phyloP scores from a whole-genome alignment of 441 rosid species.

The Gossypium schwendimanii region DNA sequence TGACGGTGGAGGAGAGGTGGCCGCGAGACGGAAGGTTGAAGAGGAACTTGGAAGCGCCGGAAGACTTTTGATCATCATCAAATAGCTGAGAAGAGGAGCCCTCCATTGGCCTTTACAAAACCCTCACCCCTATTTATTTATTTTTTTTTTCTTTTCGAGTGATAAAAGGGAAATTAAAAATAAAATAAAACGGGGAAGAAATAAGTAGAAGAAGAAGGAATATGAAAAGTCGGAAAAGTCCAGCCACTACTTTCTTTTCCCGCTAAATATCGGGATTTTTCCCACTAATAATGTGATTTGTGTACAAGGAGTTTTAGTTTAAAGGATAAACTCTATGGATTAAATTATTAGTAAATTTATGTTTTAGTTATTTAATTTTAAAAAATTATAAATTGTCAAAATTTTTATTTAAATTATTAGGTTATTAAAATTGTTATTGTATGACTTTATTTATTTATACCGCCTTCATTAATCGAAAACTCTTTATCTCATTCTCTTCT shows the following conservation, averaged over 20 bases:
- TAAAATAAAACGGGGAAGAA: background rate
- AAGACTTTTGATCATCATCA: slow-evolving; percentile 28
- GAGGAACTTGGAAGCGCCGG: slow-evolving; percentile 51
- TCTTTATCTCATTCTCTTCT: rapidly evolving
- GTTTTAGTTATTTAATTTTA: too few species aligned
- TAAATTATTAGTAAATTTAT: too few species aligned
- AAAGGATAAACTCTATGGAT: too few species aligned
- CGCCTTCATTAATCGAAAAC: rapidly evolving
- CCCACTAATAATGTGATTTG: too few species aligned
- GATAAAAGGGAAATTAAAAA: background rate
- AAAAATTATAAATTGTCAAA: too few species aligned
- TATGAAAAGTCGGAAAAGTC: background rate
- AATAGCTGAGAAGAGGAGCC: slow-evolving; percentile 37
- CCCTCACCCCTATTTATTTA: slow-evolving; percentile 13
- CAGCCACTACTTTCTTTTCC: background rate
- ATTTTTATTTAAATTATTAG: too few species aligned
- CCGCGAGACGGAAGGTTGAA: slow-evolving; percentile 83
- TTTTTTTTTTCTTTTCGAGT: background rate
- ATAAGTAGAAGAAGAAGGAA: background rate
- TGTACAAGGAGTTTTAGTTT: too few species aligned
- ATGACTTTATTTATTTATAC: too few species aligned
- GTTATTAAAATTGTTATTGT: too few species aligned
- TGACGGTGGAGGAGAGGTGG: slow-evolving; percentile 60
- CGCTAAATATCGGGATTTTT: background rate
- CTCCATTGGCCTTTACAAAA: slow-evolving; percentile 45